These are phyloP conservation scores for Wickerhamiella brachini DNA, from an alignment of 805 yeast species.

Conservation along the genomic window DNA sequence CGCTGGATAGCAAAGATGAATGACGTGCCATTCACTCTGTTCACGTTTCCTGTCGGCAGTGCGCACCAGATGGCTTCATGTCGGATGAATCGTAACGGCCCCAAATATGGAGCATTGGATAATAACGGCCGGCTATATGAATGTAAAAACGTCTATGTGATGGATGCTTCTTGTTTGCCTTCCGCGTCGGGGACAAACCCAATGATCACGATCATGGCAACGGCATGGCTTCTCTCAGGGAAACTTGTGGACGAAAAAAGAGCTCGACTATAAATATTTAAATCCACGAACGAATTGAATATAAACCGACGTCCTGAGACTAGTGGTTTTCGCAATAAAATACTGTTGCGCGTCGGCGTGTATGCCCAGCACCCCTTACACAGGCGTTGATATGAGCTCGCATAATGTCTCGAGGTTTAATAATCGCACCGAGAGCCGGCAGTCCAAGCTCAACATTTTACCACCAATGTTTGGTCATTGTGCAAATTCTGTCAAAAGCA, in stretches of 20 bases:
- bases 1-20: conserved; percentile 18
- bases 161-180: conserved; percentile 39
- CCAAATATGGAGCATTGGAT: conserved; percentile 33
- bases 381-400: too few species aligned
- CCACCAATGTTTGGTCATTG: too few species aligned
- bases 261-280: neutral
- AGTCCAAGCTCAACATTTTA: too few species aligned
- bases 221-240: conserved; percentile 31
- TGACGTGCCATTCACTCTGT: conserved; percentile 13
- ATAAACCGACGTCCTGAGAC: too few species aligned
- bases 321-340: too few species aligned
- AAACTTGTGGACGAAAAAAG: conserved; percentile 23
- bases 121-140: conserved; percentile 34
- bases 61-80: conserved; percentile 45
- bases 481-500: too few species aligned
- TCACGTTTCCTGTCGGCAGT: conserved; percentile 28
- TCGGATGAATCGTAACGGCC: conserved; percentile 31
- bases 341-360: too few species aligned
- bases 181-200: conserved; percentile 43
- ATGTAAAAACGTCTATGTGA: conserved; percentile 35
- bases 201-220: conserved; percentile 36
- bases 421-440: too few species aligned
- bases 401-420: too few species aligned
- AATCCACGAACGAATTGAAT: too few species aligned
- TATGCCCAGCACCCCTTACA: too few species aligned